Evolutionary conservation across 2,329 filamentous ascomycete species (phyloP).

Genomic region (Rugonectria rugulosa): DNA sequence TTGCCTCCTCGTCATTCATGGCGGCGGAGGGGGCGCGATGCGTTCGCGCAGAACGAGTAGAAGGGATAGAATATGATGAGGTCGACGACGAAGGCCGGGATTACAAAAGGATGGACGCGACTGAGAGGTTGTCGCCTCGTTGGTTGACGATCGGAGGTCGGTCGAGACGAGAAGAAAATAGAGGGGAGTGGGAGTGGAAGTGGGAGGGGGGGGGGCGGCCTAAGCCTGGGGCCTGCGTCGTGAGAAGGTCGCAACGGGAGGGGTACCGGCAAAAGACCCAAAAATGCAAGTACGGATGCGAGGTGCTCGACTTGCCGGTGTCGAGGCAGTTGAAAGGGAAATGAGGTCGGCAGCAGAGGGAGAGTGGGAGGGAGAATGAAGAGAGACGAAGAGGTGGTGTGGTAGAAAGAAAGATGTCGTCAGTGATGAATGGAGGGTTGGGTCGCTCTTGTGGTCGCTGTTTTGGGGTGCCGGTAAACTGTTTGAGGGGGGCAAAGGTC

Average conservation of each 20-base stretch:
- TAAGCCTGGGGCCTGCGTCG: slow-evolving; percentile 10
- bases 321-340: slow-evolving; percentile 12
- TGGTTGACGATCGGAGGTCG: slow-evolving; percentile 23
- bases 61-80: slow-evolving; percentile 19
- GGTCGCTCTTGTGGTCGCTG: slow-evolving; percentile 23
- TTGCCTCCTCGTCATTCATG: slow-evolving; percentile 71
- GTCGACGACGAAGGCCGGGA: slow-evolving; percentile 26
- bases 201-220: no score
- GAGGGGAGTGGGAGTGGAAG: slow-evolving; percentile 13
- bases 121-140: slow-evolving; percentile 19
- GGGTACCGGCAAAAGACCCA: slow-evolving; percentile 15
- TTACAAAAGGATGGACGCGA: slow-evolving; percentile 20
- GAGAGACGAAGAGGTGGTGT: slow-evolving; percentile 35
- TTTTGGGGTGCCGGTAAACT: slow-evolving; percentile 13
- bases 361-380: slow-evolving; percentile 28
- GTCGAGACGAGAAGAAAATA: slow-evolving; percentile 18
- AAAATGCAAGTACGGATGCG: slow-evolving; percentile 8
- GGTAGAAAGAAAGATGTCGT: slow-evolving; percentile 44
- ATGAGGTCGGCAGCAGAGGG: slow-evolving; percentile 22
- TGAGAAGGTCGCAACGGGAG: slow-evolving; percentile 15
- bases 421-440: slow-evolving; percentile 44
- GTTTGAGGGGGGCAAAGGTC: slow-evolving; percentile 6
- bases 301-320: slow-evolving; percentile 9
- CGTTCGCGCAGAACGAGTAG: slow-evolving; percentile 47
- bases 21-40: slow-evolving; percentile 52